A percentile compares a stretch with the other conserved stretches of the same genome.
phyloP scores from a whole-genome alignment of 805 yeast genomes.

The Cyberlindnera meyerae region DNA sequence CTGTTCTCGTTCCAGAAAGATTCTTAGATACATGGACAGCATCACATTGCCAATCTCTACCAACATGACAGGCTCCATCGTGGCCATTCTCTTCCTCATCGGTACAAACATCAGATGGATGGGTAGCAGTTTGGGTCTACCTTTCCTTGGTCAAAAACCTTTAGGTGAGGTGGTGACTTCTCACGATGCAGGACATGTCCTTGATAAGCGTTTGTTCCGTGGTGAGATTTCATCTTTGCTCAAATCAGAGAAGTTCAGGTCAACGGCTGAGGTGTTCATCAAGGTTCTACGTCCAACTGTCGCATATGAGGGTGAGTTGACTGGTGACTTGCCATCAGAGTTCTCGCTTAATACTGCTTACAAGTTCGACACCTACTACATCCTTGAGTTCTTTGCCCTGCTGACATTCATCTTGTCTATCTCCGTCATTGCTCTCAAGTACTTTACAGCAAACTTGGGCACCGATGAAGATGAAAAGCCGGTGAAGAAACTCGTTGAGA shows the following conservation, averaged over 20 bases:
- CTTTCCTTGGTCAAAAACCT: neutral
- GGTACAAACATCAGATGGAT: constrained; percentile 33
- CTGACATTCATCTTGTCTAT: constrained; percentile 47
- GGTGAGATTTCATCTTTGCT: constrained; percentile 16
- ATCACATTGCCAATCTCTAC: constrained; percentile 32
- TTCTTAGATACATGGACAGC: constrained; percentile 1
- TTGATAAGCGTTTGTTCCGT: constrained; percentile 19
- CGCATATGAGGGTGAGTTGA: constrained; percentile 10
- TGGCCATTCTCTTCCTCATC: constrained; percentile 25
- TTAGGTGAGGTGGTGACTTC: neutral
- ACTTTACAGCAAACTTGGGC: constrained; percentile 26
- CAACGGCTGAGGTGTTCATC: constrained; percentile 12
- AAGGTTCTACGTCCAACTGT: constrained; percentile 27
- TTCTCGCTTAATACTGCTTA: constrained; percentile 29
- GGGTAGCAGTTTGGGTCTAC: constrained; percentile 6
- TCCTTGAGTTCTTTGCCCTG: constrained; percentile 51
- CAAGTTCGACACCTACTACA: constrained; percentile 45
- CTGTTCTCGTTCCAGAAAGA: neutral
- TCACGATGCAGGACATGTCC: constrained; percentile 8
- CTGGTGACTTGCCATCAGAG: neutral
- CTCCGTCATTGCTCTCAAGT: constrained; percentile 40
- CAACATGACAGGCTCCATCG: constrained; percentile 28
- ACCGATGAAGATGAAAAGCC: constrained; percentile 19
- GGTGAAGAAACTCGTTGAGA: constrained; percentile 10
- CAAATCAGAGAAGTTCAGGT: constrained; percentile 3